A percentile compares a stretch with the other conserved stretches of the same genome.
Evolutionary conservation across 2,329 filamentous ascomycete genomes (phyloP).

Genomic region (Neopestalotiopsis clavispora): DNA sequence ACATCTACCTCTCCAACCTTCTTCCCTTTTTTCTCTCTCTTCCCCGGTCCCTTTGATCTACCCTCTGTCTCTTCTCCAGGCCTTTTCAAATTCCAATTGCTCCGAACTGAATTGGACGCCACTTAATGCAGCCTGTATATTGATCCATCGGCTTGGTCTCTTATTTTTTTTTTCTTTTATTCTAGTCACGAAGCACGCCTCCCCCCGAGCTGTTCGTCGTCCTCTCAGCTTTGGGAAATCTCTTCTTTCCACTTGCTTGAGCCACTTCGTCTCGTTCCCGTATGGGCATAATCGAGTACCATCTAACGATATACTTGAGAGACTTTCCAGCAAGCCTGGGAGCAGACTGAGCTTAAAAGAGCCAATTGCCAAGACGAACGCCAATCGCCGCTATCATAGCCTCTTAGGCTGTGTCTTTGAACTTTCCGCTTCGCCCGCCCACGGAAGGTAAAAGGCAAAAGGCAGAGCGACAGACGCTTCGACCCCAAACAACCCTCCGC

Average conservation of each 20-base stretch:
- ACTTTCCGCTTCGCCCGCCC: conserved; percentile 1
- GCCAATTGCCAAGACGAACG: conserved; percentile 5
- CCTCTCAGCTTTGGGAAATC: conserved; percentile 20
- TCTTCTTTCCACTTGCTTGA: conserved; percentile 17
- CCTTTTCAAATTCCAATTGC: conserved; percentile 19
- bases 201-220: conserved; percentile 12
- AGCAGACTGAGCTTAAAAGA: conserved; percentile 9
- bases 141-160: conserved; percentile 38
- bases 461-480: not conserved
- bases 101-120: conserved; percentile 19
- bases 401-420: conserved; percentile 2
- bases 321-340: not conserved
- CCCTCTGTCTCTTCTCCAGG: conserved; percentile 38
- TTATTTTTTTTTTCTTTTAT: conserved; percentile 25
- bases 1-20: conserved; percentile 17
- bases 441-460: not conserved
- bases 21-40: conserved; percentile 24
- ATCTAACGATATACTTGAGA: not conserved
- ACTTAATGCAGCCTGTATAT: conserved; percentile 43
- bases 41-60: conserved; percentile 15
- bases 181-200: not conserved
- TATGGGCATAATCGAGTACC: not conserved
- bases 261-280: not conserved
- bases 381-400: conserved; percentile 4
- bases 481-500: conserved; percentile 10